Evolutionary conservation across 1,284 basidiomycete species (phyloP).

Genomic region (Leccinum solheimii): DNA sequence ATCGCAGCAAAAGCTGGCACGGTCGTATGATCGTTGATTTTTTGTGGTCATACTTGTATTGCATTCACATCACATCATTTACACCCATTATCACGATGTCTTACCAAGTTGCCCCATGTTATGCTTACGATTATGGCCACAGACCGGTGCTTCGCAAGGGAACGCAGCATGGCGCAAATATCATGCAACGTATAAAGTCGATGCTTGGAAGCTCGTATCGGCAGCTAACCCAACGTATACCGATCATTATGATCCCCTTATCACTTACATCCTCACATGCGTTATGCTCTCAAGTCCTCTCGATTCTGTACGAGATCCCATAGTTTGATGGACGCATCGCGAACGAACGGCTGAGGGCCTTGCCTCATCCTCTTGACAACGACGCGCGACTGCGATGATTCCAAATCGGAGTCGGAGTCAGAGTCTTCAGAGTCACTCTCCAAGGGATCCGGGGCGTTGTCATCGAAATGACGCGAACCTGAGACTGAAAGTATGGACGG

Average conservation of each 20-base stretch:
- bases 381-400: not conserved
- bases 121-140: slow-evolving; percentile 27
- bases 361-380: slow-evolving; percentile 13
- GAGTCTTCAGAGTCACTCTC: slow-evolving; percentile 4
- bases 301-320: slow-evolving; percentile 21
- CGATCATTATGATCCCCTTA: not conserved
- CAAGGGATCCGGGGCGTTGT: not conserved
- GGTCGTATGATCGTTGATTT: slow-evolving; percentile 67
- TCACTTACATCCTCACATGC: too few relatives aligned
- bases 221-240: not conserved
- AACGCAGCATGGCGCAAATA: not conserved
- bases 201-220: not conserved
- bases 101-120: slow-evolving; percentile 20
- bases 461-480: slow-evolving; percentile 65
- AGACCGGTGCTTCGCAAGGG: not conserved
- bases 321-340: slow-evolving; percentile 31
- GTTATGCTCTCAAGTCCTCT: not conserved
- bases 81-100: slow-evolving; percentile 12
- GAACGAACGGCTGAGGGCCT: slow-evolving; percentile 23
- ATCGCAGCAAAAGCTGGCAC: slow-evolving; percentile 98
- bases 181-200: too few relatives aligned
- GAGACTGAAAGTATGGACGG: slow-evolving; percentile 57
- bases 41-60: slow-evolving; percentile 18
- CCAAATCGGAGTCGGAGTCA: slow-evolving; percentile 15
- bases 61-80: slow-evolving; percentile 12